Base-by-base conservation (phyloP, 352 stramenopile species). In the Phytophthora rubi region DNA sequence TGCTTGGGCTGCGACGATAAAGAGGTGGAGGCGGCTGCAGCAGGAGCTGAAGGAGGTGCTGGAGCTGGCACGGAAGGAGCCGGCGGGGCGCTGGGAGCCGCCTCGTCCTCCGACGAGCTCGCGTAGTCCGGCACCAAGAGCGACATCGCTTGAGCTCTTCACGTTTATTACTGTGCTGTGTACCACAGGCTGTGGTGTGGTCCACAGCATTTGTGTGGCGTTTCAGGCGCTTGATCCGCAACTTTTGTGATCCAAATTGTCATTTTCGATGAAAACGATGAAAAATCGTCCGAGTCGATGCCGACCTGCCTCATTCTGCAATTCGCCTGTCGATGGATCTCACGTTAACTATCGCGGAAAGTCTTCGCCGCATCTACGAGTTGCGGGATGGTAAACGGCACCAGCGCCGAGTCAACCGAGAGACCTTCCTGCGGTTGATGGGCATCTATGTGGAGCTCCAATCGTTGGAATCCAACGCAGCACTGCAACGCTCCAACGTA, bases 71-170 rank as follows among this genome's bases (percentile, higher is more conserved):
- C 48, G 7, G 35, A 42, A 42, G 35, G 35, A 8, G 35, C 35
- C 18, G 49, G 18, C 4, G 28, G 12, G 13, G n/a, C 33, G 6
- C 18, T 4, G 13, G 57, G 35, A 4, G 57, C 39, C 1, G 26
- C 59, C 16, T 89, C 82, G 45, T 88, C 80, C 47, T 86, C 78
- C 1, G 82, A 90, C 0, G 82, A 88, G 60, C 77, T 88, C 47
- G 75, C 76, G 73, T 89, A 89, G 70, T 89, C 82, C 48, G 66
- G 66, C n/a, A 88, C 68, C 18, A 88, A 53, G 26, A 88, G 69
- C 62, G 80, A 83, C 82, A 88, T 89, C 33, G 21, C 23, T 42
- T 42, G 9, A 42, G 35, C 35, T 42, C 33, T 39, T 39, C 33
- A 39, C 33, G 33, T 26, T 10, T 39, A 42, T 42, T 42, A 12